Evolutionary conservation across 805 yeast genomes (phyloP).

Genomic region (Wickerhamomyces queroliae): DNA sequence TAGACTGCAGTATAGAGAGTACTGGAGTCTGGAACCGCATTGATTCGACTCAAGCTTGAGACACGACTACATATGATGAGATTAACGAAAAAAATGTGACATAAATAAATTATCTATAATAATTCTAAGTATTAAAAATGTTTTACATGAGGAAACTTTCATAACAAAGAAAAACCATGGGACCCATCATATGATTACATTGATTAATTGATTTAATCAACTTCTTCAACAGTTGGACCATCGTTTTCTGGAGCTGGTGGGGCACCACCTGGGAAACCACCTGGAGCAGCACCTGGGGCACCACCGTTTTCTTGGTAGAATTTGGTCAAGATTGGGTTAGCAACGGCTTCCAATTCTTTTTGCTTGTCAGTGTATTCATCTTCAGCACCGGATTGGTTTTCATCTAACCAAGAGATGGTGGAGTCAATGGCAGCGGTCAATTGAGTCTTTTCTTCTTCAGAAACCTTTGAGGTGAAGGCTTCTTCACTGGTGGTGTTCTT

Average conservation of each 20-base stretch:
- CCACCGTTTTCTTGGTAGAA: slow-evolving; percentile 95
- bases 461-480: slow-evolving; percentile 74
- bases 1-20: too few relatives aligned
- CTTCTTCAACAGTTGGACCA: slow-evolving; percentile 77
- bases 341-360: slow-evolving; percentile 92
- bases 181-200: too few relatives aligned
- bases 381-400: slow-evolving; percentile 84
- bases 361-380: slow-evolving; percentile 91
- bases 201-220: slow-evolving; percentile 40
- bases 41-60: too few relatives aligned
- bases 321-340: slow-evolving; percentile 95
- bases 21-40: too few relatives aligned
- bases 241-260: slow-evolving; percentile 40
- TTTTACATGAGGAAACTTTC: not conserved
- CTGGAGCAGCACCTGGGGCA: slow-evolving; percentile 60
- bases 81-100: not conserved
- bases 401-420: slow-evolving; percentile 88
- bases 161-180: not conserved
- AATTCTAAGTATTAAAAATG: not conserved
- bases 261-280: slow-evolving; percentile 51
- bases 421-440: slow-evolving; percentile 79
- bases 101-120: not conserved
- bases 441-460: slow-evolving; percentile 60
- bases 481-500: slow-evolving; percentile 78
- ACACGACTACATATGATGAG: too few relatives aligned